Evolutionary conservation across 495 filamentous ascomycete genomes (phyloP).

Genomic region (Aspergillus kassunensis): DNA sequence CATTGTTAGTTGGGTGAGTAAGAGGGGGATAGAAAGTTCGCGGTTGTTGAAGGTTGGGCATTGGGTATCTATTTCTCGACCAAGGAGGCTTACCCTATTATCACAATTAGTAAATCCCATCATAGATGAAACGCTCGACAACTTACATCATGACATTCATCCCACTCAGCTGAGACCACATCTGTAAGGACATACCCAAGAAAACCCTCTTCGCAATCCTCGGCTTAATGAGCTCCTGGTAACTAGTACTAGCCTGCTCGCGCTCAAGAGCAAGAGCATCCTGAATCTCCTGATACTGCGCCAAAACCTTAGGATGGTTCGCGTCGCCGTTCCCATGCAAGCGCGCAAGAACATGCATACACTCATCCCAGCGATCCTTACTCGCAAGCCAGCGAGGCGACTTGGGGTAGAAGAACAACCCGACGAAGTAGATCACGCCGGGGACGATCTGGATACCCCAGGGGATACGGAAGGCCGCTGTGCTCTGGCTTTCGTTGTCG

Average conservation of each 20-base stretch:
- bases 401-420: slow-evolving; percentile 68
- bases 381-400: slow-evolving; percentile 73
- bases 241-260: slow-evolving; percentile 42
- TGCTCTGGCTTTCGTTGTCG: slow-evolving; percentile 50
- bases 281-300: slow-evolving; percentile 15
- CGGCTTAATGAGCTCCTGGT: slow-evolving; percentile 55
- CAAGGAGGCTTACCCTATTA: too few species aligned
- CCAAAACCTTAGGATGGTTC: slow-evolving; percentile 16
- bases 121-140: too few species aligned
- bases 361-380: slow-evolving; percentile 69
- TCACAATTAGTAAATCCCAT: too few species aligned
- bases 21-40: too few species aligned
- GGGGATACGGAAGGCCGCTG: slow-evolving; percentile 62
- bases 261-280: slow-evolving; percentile 21
- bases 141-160: slow-evolving; percentile 81
- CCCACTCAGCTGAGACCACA: slow-evolving; percentile 72
- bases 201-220: slow-evolving; percentile 65
- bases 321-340: slow-evolving; percentile 37
- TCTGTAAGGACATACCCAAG: slow-evolving; percentile 69
- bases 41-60: too few species aligned
- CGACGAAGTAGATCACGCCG: slow-evolving; percentile 58
- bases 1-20: too few species aligned
- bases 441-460: slow-evolving; percentile 73
- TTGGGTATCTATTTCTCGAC: too few species aligned
- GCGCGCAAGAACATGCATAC: slow-evolving; percentile 55